phyloP scores from a whole-genome alignment of 2,329 filamentous ascomycete genomes.

The Monosporascus sp. region DNA sequence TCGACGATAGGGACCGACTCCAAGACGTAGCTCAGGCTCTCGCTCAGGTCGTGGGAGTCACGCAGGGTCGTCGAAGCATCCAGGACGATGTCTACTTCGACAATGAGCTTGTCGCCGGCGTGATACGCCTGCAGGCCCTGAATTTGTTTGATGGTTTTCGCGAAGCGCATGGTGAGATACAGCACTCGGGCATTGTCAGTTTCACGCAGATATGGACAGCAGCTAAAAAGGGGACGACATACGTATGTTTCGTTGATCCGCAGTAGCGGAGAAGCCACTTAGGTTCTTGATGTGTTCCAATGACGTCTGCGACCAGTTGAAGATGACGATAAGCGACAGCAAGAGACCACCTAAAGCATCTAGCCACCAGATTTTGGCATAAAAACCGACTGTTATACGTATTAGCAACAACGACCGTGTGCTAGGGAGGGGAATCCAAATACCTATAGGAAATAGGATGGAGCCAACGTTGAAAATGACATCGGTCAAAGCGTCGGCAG shows the following conservation, averaged over 20 bases:
- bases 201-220: slow-evolving; percentile 1
- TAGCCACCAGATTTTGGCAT: slow-evolving; percentile 75
- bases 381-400: slow-evolving; percentile 57
- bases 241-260: slow-evolving; percentile 74
- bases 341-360: slow-evolving; percentile 74
- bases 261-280: slow-evolving; percentile 70
- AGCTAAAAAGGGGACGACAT: slow-evolving; percentile 8
- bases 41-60: slow-evolving; percentile 73
- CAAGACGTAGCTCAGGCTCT: slow-evolving; percentile 68
- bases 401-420: slow-evolving; percentile 4
- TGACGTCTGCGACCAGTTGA: slow-evolving; percentile 72
- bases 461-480: slow-evolving; percentile 89
- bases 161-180: slow-evolving; percentile 91
- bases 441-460: slow-evolving; percentile 75
- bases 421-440: slow-evolving; percentile 14
- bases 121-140: slow-evolving; percentile 83
- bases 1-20: slow-evolving; percentile 79
- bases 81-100: slow-evolving; percentile 78
- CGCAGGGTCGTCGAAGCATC: slow-evolving; percentile 69
- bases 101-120: slow-evolving; percentile 77
- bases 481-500: slow-evolving; percentile 58
- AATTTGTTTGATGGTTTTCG: slow-evolving; percentile 79
- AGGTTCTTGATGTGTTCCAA: slow-evolving; percentile 75
- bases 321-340: slow-evolving; percentile 73
- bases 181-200: slow-evolving; percentile 43